Evolutionary conservation across 2,329 filamentous ascomycete species (phyloP).

Genomic region (Sporothrix luriei): DNA sequence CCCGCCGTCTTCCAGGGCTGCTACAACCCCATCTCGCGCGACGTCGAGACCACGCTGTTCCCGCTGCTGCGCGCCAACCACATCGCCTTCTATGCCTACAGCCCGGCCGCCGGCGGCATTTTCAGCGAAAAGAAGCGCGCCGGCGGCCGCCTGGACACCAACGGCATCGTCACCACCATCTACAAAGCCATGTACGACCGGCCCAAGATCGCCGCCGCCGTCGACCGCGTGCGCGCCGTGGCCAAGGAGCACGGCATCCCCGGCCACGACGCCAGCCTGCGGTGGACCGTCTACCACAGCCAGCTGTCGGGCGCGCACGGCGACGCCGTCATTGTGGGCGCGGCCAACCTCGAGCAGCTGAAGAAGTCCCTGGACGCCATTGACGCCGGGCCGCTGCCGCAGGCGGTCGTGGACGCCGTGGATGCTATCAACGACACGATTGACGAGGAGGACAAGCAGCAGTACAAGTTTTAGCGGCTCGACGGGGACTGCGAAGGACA

Average conservation of each 20-base stretch:
- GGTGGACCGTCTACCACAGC: constrained; percentile 48
- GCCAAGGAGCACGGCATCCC: constrained; percentile 44
- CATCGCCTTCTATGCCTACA: constrained; percentile 47
- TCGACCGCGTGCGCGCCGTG: constrained; percentile 38
- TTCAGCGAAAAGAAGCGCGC: constrained; percentile 36
- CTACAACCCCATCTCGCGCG: constrained; percentile 47
- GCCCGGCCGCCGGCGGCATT: constrained; percentile 32
- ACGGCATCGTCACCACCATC: constrained; percentile 36
- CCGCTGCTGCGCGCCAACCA: constrained; percentile 43
- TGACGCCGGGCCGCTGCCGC: constrained; percentile 47
- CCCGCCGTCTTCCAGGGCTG: constrained; percentile 48
- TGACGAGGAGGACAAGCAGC: constrained; percentile 25
- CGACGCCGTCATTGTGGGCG: constrained; percentile 45
- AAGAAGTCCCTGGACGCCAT: constrained; percentile 43
- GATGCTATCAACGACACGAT: constrained; percentile 15
- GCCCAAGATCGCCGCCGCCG: constrained; percentile 39
- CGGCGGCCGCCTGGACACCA: background rate
- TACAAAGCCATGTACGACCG: constrained; percentile 41
- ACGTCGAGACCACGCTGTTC: constrained; percentile 44
- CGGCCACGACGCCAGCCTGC: constrained; percentile 47
- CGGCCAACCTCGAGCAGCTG: constrained; percentile 43
- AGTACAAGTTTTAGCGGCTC: background rate
- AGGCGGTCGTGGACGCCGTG: constrained; percentile 39
- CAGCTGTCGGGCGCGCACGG: constrained; percentile 41
- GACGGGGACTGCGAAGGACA: background rate